phyloP scores from a whole-genome alignment of 176 grass and related monocot species.

The Alloteropsis semialata region DNA sequence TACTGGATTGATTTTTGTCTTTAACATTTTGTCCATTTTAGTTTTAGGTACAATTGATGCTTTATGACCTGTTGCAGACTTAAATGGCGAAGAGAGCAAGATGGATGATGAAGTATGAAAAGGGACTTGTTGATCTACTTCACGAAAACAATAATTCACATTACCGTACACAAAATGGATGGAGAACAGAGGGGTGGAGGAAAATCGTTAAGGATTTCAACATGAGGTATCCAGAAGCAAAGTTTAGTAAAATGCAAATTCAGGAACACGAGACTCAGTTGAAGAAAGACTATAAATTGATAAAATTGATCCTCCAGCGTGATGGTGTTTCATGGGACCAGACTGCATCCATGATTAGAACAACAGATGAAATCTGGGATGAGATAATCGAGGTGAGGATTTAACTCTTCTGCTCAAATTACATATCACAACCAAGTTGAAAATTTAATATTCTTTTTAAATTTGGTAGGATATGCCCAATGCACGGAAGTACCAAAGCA shows the following conservation, averaged over 20 bases:
- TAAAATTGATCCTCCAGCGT: slow-evolving; percentile 45
- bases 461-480: slow-evolving; percentile 42
- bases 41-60: background rate
- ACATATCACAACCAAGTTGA: background rate
- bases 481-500: slow-evolving; percentile 49
- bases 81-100: slow-evolving; percentile 50
- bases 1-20: background rate
- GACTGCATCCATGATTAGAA: slow-evolving; percentile 45
- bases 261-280: slow-evolving; percentile 52
- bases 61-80: background rate
- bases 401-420: background rate
- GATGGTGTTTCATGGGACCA: slow-evolving; percentile 48
- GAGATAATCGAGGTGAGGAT: slow-evolving; percentile 49
- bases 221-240: slow-evolving; percentile 41
- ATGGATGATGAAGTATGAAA: slow-evolving; percentile 50
- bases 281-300: slow-evolving; percentile 46
- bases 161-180: slow-evolving; percentile 46
- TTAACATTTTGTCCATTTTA: background rate
- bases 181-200: slow-evolving; percentile 47
- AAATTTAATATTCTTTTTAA: slow-evolving; percentile 12
- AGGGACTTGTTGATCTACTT: slow-evolving; percentile 49
- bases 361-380: slow-evolving; percentile 56
- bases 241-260: slow-evolving; percentile 51
- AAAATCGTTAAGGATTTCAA: slow-evolving; percentile 47
- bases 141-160: slow-evolving; percentile 39